Evolutionary conservation across 768 basidiomycete species (phyloP).

Genomic region (Tricholoma flavovirens): DNA sequence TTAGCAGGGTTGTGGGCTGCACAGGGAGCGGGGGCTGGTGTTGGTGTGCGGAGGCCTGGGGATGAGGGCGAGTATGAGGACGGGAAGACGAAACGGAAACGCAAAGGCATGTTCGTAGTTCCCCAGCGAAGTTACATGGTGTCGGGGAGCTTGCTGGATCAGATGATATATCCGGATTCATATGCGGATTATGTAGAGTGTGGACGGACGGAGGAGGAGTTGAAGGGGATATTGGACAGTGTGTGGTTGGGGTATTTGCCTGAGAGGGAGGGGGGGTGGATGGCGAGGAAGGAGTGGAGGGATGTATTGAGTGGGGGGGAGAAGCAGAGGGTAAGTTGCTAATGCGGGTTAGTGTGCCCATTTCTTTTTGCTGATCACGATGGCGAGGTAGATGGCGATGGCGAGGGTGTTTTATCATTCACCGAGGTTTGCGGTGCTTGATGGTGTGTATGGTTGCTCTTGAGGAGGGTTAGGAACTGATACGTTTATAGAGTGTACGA

Average conservation of each 20-base stretch:
- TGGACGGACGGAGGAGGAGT: constrained; percentile 59
- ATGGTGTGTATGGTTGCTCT: constrained; percentile 48
- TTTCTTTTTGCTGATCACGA: constrained; percentile 9
- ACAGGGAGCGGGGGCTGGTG: constrained; percentile 26
- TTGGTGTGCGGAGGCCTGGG: constrained; percentile 29
- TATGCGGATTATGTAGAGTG: constrained; percentile 63
- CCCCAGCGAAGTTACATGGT: constrained; percentile 95
- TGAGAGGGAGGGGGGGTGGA: constrained; percentile 84
- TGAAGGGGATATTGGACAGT: constrained; percentile 71
- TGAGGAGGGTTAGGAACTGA: constrained; percentile 1
- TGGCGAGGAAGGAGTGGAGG: constrained; percentile 90
- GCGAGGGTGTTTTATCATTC: constrained; percentile 89
- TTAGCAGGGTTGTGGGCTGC: constrained; percentile 87
- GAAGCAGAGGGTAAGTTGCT: constrained; percentile 72
- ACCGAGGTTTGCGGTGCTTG: constrained; percentile 79
- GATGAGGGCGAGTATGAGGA: background rate
- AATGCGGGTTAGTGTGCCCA: background rate
- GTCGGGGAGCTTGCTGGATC: constrained; percentile 80
- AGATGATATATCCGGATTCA: constrained; percentile 90
- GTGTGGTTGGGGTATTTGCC: constrained; percentile 85
- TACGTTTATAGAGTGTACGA: constrained; percentile 71
- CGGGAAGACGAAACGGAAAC: constrained; percentile 15
- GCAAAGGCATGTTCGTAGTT: constrained; percentile 70
- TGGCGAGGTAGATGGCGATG: constrained; percentile 67
- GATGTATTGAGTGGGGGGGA: constrained; percentile 95